Evolutionary conservation across 495 filamentous ascomycete species (phyloP).

Genomic region (Aspergillus cavernicola): DNA sequence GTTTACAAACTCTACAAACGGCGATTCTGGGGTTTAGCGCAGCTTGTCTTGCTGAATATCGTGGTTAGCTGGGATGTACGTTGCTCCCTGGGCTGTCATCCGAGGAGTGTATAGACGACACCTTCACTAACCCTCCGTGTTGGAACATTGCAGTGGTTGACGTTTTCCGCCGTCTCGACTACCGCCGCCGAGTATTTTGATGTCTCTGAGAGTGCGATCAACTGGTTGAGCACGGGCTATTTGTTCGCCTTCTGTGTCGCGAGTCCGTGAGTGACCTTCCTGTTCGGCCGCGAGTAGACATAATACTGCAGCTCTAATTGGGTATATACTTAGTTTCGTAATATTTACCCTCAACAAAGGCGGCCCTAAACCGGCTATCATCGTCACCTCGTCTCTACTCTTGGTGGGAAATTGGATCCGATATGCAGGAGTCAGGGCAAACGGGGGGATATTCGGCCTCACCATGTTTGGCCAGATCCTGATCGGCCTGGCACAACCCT

Average conservation of each 20-base stretch:
- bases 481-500: conserved; percentile 84
- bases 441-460: conserved; percentile 62
- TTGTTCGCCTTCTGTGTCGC: conserved; percentile 76
- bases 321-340: conserved; percentile 43
- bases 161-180: conserved; percentile 80
- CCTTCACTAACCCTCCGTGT: conserved; percentile 4
- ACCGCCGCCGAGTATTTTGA: conserved; percentile 72
- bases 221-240: conserved; percentile 87
- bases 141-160: conserved; percentile 70
- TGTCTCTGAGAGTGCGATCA: conserved; percentile 72
- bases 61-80: conserved; percentile 94
- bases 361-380: conserved; percentile 73
- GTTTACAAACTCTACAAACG: conserved; percentile 80
- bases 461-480: conserved; percentile 96
- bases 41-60: conserved; percentile 85
- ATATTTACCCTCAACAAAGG: conserved; percentile 78
- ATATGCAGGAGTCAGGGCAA: conserved; percentile 69
- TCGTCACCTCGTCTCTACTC: conserved; percentile 65
- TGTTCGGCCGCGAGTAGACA: neutral
- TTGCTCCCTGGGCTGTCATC: conserved; percentile 10
- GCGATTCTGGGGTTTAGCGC: conserved; percentile 81
- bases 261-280: conserved; percentile 53
- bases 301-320: neutral
- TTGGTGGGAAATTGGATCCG: conserved; percentile 90
- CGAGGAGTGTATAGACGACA: neutral